A percentile compares a stretch with the other conserved stretches of the same genome.
phyloP scores from a whole-genome alignment of 148 eudicot species.

The Chenopodium formosanum region DNA sequence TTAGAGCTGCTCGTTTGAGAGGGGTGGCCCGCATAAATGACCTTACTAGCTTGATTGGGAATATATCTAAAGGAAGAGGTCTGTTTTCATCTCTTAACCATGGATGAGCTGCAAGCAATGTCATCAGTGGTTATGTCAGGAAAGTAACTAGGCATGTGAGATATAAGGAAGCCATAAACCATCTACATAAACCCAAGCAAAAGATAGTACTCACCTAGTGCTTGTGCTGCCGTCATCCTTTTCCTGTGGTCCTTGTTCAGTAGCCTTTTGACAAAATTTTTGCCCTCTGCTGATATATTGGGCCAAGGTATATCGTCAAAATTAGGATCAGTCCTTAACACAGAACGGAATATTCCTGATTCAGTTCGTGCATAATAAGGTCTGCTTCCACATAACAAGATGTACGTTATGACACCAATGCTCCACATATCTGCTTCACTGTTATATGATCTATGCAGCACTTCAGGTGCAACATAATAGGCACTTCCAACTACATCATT shows the following conservation, averaged over 20 bases:
- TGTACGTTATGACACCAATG: conserved; percentile 91
- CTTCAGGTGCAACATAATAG: conserved; percentile 98
- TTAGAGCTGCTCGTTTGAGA: conserved; percentile 78
- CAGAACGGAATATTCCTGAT: conserved; percentile 95
- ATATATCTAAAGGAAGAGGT: conserved; percentile 70
- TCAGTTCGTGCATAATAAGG: conserved; percentile 98
- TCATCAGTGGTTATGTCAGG: conserved; percentile 14
- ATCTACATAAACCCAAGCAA: background rate
- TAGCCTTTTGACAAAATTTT: conserved; percentile 86
- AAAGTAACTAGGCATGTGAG: background rate
- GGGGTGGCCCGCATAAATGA: conserved; percentile 69
- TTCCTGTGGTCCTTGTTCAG: conserved; percentile 93
- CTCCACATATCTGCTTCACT: conserved; percentile 96
- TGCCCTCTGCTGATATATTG: conserved; percentile 69
- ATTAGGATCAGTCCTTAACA: conserved; percentile 85
- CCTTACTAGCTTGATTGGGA: conserved; percentile 70
- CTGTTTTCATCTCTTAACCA: conserved; percentile 71
- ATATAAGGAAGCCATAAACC: background rate
- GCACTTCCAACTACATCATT: conserved; percentile 99
- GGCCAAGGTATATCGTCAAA: conserved; percentile 95
- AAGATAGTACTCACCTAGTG: conserved; percentile 58
- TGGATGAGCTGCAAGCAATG: conserved; percentile 80
- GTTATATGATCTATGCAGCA: conserved; percentile 91
- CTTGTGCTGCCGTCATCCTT: conserved; percentile 97
- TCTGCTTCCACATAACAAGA: conserved; percentile 92